phyloP scores from a whole-genome alignment of 2,329 filamentous ascomycete species.

The Fusarium anguioides region DNA sequence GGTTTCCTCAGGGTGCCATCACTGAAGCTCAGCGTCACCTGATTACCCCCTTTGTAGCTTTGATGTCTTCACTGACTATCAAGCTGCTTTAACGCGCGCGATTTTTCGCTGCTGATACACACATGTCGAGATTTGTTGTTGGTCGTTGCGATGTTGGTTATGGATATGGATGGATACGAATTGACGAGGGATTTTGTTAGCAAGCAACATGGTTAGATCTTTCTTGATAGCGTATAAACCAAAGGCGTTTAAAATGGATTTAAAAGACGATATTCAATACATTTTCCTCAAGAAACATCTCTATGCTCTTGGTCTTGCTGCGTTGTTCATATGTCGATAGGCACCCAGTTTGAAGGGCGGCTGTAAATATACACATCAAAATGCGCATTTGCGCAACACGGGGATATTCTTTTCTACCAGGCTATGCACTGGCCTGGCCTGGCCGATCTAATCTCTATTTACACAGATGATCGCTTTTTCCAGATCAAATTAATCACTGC shows the following conservation, averaged over 20 bases:
- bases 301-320: too few relatives aligned
- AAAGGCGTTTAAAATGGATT: slow-evolving; percentile 3
- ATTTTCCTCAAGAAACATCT: background rate
- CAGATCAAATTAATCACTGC: background rate
- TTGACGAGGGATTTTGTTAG: slow-evolving; percentile 16
- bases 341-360: background rate
- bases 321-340: too few relatives aligned
- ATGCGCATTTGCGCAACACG: background rate
- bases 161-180: slow-evolving; percentile 24
- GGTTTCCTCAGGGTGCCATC: background rate
- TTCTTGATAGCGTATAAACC: slow-evolving; percentile 7
- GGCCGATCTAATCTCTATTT: too few relatives aligned
- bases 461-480: background rate
- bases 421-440: background rate
- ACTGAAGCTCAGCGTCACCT: background rate
- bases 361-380: background rate
- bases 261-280: background rate
- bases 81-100: too few relatives aligned
- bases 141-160: background rate
- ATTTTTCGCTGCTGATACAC: background rate
- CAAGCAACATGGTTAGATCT: slow-evolving; percentile 3
- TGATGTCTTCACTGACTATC: too few relatives aligned
- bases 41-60: background rate
- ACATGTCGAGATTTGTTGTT: background rate
- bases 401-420: background rate